Evolutionary conservation across 805 yeast species (phyloP), one percentile per base, ranked within the genome.

Genomic region (Ogataea ramenticola): DNA sequence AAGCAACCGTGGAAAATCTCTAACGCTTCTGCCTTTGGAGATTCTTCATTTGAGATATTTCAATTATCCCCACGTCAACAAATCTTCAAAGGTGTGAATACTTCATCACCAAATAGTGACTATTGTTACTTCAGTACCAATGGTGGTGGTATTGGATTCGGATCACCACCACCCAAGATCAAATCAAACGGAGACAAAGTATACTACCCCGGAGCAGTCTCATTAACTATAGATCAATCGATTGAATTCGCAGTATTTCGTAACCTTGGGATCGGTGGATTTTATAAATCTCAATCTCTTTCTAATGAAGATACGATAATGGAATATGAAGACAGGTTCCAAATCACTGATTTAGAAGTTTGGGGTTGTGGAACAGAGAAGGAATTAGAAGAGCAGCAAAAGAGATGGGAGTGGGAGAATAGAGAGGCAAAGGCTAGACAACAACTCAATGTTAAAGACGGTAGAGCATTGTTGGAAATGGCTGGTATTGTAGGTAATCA

Each of bases 321-420:
- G 20, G 74, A 66, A 39, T 84, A 68, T 54, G 97, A 91, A 57
- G 80, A 82, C 47, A 66, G 87, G 41, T 79, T 91, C 53, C 58
- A 72, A 43, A 76, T 91, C 8, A 77, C 80, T 5, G 90, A 84
- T 50, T 65, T 90, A 22, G 96, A 90, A 57, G 95, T 89, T 0
- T 86, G 93, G 90, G 98, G 98, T 0, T 75, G 88, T 45, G 98
- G 97, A 1, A 79, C 86, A 8, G 79, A 75, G 10, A 77, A 80
- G 47, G 95, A 87, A 51, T 65, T 89, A 39, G 82, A 75, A 27
- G 90, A 83, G 48, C 96, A 90, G 62, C 68, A 73, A 39, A 77
- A 75, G 53, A 75, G 75, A 47, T 85, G 96, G 93, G 89, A 82
- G 53, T 89, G 96, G 96, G 97, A 91, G 57, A 84, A 82, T 56